phyloP scores from a whole-genome alignment of 345 rosid species.

The Rubroshorea leprosula region DNA sequence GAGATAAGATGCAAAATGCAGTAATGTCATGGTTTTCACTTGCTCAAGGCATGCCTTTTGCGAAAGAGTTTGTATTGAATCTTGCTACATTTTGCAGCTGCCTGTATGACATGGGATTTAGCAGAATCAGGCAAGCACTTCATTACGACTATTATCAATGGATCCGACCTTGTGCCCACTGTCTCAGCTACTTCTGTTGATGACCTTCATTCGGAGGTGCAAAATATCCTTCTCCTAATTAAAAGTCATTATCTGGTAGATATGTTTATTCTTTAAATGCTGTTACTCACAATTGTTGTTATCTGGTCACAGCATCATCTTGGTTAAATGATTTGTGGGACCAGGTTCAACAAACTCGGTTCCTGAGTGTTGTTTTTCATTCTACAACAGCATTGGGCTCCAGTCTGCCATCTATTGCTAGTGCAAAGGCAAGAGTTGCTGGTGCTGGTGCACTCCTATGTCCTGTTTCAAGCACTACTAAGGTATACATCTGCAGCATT shows the following conservation, averaged over 20 bases:
- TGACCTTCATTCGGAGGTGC: constrained; percentile 90
- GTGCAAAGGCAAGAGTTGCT: constrained; percentile 91
- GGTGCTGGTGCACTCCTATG: constrained; percentile 89
- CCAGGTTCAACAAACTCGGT: constrained; percentile 84
- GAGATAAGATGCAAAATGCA: no score
- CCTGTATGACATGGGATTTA: constrained; percentile 98
- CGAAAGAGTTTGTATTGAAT: no score
- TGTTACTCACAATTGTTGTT: constrained; percentile 8
- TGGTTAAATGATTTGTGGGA: constrained; percentile 94
- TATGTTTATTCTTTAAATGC: background rate
- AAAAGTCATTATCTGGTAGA: background rate
- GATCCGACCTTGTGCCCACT: constrained; percentile 94
- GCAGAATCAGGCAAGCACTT: constrained; percentile 98
- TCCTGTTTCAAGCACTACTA: constrained; percentile 85
- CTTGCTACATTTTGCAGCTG: constrained; percentile 54
- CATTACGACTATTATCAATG: constrained; percentile 72
- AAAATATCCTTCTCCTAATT: constrained; percentile 11
- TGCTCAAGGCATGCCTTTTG: no score
- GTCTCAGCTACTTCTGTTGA: constrained; percentile 88
- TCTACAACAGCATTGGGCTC: constrained; percentile 96
- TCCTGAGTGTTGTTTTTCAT: constrained; percentile 80
- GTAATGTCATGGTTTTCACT: no score
- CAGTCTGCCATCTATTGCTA: constrained; percentile 85
- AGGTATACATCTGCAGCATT: constrained; percentile 35
- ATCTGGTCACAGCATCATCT: constrained; percentile 87